Percentiles rank a stretch among this genome's conserved stretches.
Conservation (phyloP, 108 stramenopile genomes). For the Bacterosira constricta region DNA sequence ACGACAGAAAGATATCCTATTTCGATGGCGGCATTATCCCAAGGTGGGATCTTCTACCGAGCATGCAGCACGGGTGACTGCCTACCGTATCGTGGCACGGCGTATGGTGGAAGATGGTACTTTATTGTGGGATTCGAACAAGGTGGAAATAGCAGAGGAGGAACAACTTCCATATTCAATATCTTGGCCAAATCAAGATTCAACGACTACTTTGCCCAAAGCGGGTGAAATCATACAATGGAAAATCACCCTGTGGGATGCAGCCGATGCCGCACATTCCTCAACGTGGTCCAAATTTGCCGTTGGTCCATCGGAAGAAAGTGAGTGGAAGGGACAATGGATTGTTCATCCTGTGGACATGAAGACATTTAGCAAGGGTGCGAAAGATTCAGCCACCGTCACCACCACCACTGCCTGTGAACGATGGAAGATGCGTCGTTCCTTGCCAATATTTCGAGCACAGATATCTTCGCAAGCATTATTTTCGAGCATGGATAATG, state of each 20-base stretch:
- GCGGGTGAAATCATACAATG: constrained; percentile 14
- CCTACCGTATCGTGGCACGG: background rate
- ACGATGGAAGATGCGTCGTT: constrained; percentile 19
- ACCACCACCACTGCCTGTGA: constrained; percentile 13
- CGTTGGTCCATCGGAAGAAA: constrained; percentile 19
- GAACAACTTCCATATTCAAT: too few relatives aligned
- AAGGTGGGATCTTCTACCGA: background rate
- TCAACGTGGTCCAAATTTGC: constrained; percentile 15
- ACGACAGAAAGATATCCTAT: background rate
- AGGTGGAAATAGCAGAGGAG: background rate
- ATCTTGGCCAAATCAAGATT: background rate
- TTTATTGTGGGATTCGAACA: constrained; percentile 11
- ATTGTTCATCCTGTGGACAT: constrained; percentile 35
- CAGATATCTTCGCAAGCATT: constrained; percentile 5
- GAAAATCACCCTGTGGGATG: constrained; percentile 13
- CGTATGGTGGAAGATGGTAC: background rate
- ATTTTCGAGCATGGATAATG: background rate
- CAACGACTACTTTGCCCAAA: background rate
- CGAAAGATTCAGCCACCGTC: background rate
- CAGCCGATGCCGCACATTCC: background rate
- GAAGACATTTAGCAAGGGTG: constrained; percentile 22
- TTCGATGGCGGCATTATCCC: background rate
- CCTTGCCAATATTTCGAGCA: constrained; percentile 29
- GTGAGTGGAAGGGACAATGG: constrained; percentile 41
- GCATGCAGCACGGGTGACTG: background rate